Evolutionary conservation across 108 stramenopile genomes (phyloP).

Genomic region (Conticribra weissflogii): DNA sequence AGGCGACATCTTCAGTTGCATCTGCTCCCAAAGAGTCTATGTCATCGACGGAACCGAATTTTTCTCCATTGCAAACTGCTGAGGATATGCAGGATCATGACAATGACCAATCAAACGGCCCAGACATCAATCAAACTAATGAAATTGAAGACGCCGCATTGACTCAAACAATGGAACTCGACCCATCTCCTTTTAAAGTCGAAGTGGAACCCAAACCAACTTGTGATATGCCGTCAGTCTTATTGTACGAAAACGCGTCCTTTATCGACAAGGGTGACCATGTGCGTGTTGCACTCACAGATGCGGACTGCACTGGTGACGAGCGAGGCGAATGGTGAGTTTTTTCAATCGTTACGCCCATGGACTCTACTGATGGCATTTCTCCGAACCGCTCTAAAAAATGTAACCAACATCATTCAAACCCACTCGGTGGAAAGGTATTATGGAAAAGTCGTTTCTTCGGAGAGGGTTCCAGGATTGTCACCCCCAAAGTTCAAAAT

Average conservation of each 20-base stretch:
- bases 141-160: not conserved
- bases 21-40: too few species aligned
- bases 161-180: not conserved
- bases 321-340: constrained; percentile 9
- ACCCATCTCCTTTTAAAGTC: not conserved
- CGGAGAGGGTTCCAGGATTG: not conserved
- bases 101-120: not conserved
- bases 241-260: too few species aligned
- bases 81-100: not conserved
- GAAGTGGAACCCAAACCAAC: too few species aligned
- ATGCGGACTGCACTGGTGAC: constrained; percentile 2
- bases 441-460: constrained; percentile 9
- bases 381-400: not conserved
- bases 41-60: too few species aligned
- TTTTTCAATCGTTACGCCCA: too few species aligned
- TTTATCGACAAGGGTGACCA: constrained; percentile 12
- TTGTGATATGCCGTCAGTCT: too few species aligned
- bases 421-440: not conserved
- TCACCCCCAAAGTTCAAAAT: not conserved
- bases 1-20: too few species aligned
- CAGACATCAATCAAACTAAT: not conserved
- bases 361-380: not conserved
- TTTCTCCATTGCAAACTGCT: not conserved
- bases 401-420: not conserved
- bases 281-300: not conserved